These are phyloP conservation scores for Mycena pura DNA, from an alignment of 768 basidiomycete genomes.

Conservation along the genomic window DNA sequence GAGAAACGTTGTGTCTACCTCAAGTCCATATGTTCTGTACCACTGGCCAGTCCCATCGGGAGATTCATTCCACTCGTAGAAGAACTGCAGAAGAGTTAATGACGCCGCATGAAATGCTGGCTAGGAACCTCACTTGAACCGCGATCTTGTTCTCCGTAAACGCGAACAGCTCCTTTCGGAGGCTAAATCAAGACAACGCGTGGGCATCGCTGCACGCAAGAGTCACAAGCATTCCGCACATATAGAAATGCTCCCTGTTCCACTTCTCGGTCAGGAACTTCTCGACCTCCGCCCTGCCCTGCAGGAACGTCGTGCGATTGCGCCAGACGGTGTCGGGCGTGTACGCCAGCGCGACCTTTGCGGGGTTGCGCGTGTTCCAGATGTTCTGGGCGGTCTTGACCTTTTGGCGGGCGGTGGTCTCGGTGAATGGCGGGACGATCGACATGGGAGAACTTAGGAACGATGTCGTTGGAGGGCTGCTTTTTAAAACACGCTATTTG, in stretches of 20 bases:
- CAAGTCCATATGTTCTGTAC: slow-evolving; percentile 56
- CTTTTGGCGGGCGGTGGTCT: slow-evolving; percentile 17
- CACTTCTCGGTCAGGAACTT: slow-evolving; percentile 58
- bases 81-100: slow-evolving; percentile 35
- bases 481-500: not conserved
- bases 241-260: slow-evolving; percentile 56
- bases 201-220: not conserved
- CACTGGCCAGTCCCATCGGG: slow-evolving; percentile 45
- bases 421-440: slow-evolving; percentile 25
- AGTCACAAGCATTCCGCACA: slow-evolving; percentile 13
- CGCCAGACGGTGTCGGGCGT: slow-evolving; percentile 62
- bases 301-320: slow-evolving; percentile 58
- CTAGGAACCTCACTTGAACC: slow-evolving; percentile 45
- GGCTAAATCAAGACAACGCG: slow-evolving; percentile 2
- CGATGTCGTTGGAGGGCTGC: not conserved
- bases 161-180: slow-evolving; percentile 61
- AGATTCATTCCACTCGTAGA: slow-evolving; percentile 55
- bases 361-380: slow-evolving; percentile 35
- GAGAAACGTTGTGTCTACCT: slow-evolving; percentile 32
- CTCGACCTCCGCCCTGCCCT: slow-evolving; percentile 51
- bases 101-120: not conserved
- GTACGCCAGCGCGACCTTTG: slow-evolving; percentile 52
- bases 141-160: slow-evolving; percentile 62
- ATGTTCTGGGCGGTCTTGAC: slow-evolving; percentile 26
- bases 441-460: too few relatives aligned